Percentiles rank a stretch among this genome's conserved stretches.
Conservation (phyloP, 495 filamentous ascomycete species). For the Aspergillus kassunensis region DNA sequence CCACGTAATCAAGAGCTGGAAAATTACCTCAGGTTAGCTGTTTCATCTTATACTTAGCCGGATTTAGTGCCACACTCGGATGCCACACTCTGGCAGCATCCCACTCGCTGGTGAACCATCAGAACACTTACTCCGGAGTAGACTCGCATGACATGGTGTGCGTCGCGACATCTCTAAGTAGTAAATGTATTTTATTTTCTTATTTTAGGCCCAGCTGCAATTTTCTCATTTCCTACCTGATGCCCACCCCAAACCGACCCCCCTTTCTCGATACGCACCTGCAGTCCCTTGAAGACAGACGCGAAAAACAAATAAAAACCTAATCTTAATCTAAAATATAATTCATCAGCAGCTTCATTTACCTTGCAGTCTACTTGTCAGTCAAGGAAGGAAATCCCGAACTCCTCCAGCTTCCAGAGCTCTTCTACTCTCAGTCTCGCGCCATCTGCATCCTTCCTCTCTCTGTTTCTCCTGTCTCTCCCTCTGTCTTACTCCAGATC, state of each 20-base stretch:
- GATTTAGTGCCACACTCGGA: too few species aligned
- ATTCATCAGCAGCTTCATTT: neutral
- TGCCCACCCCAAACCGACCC: neutral
- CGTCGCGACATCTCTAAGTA: neutral
- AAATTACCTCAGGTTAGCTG: constrained; percentile 3
- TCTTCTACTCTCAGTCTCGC: neutral
- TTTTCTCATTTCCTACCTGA: neutral
- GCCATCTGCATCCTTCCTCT: neutral
- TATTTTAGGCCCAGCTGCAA: constrained; percentile 3
- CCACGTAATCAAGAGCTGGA: neutral
- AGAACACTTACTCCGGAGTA: neutral
- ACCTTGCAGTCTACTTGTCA: too few species aligned
- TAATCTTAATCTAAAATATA: constrained; percentile 14
- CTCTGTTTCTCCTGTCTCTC: constrained; percentile 8
- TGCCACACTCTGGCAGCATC: too few species aligned
- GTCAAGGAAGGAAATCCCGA: neutral
- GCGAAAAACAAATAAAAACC: constrained; percentile 14
- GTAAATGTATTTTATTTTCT: constrained; percentile 7
- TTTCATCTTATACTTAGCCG: constrained; percentile 9
- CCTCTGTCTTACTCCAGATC: too few species aligned
- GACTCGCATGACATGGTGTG: too few species aligned
- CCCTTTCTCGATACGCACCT: neutral
- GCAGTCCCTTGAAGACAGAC: constrained; percentile 14
- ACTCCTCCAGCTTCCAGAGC: neutral
- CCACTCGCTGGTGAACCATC: neutral